These are phyloP conservation scores for Aspergillus indologenus DNA, from an alignment of 495 filamentous ascomycete species.

Conservation along the genomic window DNA sequence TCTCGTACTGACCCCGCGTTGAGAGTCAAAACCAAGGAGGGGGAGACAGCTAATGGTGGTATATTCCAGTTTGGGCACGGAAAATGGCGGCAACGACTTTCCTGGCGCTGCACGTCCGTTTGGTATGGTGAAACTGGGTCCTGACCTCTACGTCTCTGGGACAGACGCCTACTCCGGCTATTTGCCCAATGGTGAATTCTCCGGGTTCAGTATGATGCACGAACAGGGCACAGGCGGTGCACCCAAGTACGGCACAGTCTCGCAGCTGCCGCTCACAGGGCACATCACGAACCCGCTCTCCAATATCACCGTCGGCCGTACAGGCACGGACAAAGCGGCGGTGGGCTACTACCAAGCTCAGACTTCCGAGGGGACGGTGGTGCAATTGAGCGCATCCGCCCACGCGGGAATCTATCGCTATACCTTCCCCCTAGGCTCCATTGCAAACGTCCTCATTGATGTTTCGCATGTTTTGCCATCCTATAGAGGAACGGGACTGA, in stretches of 20 bases:
- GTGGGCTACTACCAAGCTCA: constrained; percentile 64
- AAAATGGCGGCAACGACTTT: constrained; percentile 64
- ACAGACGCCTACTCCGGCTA: constrained; percentile 68
- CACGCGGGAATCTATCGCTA: constrained; percentile 65
- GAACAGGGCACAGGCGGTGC: constrained; percentile 73
- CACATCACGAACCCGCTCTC: constrained; percentile 54
- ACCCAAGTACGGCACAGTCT: constrained; percentile 68
- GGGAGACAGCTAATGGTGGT: neutral
- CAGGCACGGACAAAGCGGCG: constrained; percentile 47
- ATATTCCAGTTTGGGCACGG: constrained; percentile 29
- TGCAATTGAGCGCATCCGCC: constrained; percentile 59
- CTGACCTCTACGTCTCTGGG: constrained; percentile 49
- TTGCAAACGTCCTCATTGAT: constrained; percentile 59
- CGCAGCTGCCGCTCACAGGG: constrained; percentile 60
- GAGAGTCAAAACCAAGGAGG: too few relatives aligned
- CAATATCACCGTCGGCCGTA: constrained; percentile 51
- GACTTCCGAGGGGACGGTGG: constrained; percentile 50
- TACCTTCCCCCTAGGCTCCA: constrained; percentile 47
- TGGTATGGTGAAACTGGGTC: constrained; percentile 68
- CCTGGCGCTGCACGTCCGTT: constrained; percentile 64
- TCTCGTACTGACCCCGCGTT: too few relatives aligned
- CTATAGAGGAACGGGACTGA: constrained; percentile 54
- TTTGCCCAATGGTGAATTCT: constrained; percentile 55
- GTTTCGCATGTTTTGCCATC: constrained; percentile 69
- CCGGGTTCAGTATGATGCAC: constrained; percentile 71